Conservation (phyloP, 768 basidiomycete species). For the Pleurotus citrinopileatus region DNA sequence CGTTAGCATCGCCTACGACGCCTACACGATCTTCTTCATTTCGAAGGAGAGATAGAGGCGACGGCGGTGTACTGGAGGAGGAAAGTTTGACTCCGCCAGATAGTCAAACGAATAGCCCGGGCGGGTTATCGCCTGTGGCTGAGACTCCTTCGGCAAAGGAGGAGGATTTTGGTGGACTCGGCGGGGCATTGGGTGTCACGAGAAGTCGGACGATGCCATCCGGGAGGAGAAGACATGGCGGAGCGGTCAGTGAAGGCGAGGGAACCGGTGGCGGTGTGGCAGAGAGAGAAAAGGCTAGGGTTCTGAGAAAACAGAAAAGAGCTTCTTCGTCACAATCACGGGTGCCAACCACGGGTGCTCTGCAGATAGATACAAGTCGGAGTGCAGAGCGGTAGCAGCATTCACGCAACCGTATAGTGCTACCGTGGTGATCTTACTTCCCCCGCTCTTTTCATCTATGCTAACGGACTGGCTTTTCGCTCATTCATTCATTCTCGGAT, state of each 20-base stretch:
- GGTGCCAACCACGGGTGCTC: background rate
- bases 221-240: slow-evolving; percentile 25
- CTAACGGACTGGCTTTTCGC: background rate
- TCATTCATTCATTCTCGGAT: no score
- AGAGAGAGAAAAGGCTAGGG: slow-evolving; percentile 34
- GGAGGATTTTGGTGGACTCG: slow-evolving; percentile 23
- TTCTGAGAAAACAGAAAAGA: slow-evolving; percentile 53
- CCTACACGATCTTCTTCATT: slow-evolving; percentile 22
- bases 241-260: slow-evolving; percentile 15
- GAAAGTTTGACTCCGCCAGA: slow-evolving; percentile 8
- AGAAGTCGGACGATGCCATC: slow-evolving; percentile 69
- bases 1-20: slow-evolving; percentile 46
- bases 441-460: no score
- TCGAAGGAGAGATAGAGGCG: slow-evolving; percentile 27
- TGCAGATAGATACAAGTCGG: slow-evolving; percentile 5
- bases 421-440: background rate
- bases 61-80: slow-evolving; percentile 18
- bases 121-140: slow-evolving; percentile 44
- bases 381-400: slow-evolving; percentile 4
- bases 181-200: slow-evolving; percentile 38
- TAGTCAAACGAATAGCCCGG: slow-evolving; percentile 21
- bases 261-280: slow-evolving; percentile 9
- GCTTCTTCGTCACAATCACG: slow-evolving; percentile 36
- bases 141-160: slow-evolving; percentile 37
- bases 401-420: background rate